Conservation (phyloP, 2,329 filamentous ascomycete species). For the Hypoxylon sp. region DNA sequence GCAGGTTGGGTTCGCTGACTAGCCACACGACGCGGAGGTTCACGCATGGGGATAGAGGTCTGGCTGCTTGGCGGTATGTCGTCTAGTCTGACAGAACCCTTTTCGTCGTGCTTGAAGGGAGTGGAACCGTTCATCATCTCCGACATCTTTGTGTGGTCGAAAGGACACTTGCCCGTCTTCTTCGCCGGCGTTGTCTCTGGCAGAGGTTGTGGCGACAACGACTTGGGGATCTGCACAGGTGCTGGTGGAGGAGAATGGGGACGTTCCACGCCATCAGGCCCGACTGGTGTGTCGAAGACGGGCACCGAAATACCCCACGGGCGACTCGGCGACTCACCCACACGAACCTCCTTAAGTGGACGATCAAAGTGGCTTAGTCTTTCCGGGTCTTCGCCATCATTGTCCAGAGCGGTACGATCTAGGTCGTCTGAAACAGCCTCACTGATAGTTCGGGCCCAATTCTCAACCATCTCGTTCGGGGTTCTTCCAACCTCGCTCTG, state of each 20-base stretch:
- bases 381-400: constrained; percentile 60
- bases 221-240: constrained; percentile 59
- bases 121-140: constrained; percentile 46
- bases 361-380: constrained; percentile 82
- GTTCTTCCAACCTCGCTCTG: constrained; percentile 57
- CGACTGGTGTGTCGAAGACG: constrained; percentile 54
- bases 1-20: constrained; percentile 54
- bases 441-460: constrained; percentile 84
- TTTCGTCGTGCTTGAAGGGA: constrained; percentile 42
- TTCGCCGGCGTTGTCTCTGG: constrained; percentile 37
- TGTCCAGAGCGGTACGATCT: constrained; percentile 52
- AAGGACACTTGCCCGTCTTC: constrained; percentile 64
- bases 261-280: constrained; percentile 50
- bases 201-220: too few relatives aligned
- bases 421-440: constrained; percentile 51
- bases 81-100: constrained; percentile 34
- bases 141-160: constrained; percentile 59
- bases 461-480: constrained; percentile 78
- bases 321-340: constrained; percentile 90
- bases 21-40: constrained; percentile 40
- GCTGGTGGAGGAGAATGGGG: constrained; percentile 66
- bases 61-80: constrained; percentile 35
- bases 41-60: constrained; percentile 37
- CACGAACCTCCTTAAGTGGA: constrained; percentile 85
- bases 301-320: constrained; percentile 94